phyloP scores from a whole-genome alignment of 352 stramenopile species.

The Phytophthora fragariaefolia region DNA sequence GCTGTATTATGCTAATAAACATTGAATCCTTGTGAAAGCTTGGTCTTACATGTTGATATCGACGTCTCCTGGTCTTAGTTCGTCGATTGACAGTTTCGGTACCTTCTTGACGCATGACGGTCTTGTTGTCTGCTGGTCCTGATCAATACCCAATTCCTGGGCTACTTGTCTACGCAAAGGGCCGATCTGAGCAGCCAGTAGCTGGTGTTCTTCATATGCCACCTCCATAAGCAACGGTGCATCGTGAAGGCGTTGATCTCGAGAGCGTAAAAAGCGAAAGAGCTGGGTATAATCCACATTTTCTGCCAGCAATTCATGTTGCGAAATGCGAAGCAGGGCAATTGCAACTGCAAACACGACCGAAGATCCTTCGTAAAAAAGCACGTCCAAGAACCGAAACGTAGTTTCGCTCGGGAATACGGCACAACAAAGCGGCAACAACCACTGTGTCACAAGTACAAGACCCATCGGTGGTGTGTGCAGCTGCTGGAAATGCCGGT shows the following conservation, averaged over 20 bases:
- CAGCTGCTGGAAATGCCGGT: conserved; percentile 64
- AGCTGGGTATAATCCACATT: conserved; percentile 74
- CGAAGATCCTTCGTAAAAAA: conserved; percentile 59
- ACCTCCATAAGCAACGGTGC: conserved; percentile 65
- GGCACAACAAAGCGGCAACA: conserved; percentile 69
- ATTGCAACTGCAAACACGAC: conserved; percentile 67
- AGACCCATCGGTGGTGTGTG: conserved; percentile 61
- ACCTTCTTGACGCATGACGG: background rate
- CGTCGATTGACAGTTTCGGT: conserved; percentile 10
- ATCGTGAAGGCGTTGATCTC: conserved; percentile 69
- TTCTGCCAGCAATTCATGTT: conserved; percentile 58
- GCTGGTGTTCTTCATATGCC: conserved; percentile 52
- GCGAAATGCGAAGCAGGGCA: conserved; percentile 60
- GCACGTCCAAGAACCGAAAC: conserved; percentile 66
- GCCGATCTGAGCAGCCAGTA: conserved; percentile 31
- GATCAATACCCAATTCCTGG: conserved; percentile 24
- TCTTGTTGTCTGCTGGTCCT: conserved; percentile 4
- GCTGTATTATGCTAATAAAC: conserved; percentile 30
- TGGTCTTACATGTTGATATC: conserved; percentile 9
- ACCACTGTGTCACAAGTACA: conserved; percentile 70
- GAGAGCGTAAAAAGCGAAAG: conserved; percentile 64
- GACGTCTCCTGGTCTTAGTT: conserved; percentile 26
- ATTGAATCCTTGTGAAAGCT: conserved; percentile 15
- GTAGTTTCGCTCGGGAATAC: conserved; percentile 72
- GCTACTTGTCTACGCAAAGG: conserved; percentile 16